Conservation (phyloP, 805 yeast species). For the Hanseniaspora meyeri region DNA sequence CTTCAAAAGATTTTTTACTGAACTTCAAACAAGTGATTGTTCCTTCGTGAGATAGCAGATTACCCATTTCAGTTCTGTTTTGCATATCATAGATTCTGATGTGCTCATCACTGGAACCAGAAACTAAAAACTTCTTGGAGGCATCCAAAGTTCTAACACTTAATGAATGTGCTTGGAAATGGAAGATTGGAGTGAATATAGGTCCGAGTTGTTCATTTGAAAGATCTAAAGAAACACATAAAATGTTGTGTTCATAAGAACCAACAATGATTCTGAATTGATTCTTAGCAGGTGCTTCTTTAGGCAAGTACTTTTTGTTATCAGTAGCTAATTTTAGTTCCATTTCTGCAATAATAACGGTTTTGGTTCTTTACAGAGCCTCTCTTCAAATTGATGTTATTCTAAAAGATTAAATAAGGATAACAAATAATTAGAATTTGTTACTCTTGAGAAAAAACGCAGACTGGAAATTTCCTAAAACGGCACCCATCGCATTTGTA, state of each 20-base stretch:
- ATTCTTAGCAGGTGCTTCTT: conserved; percentile 14
- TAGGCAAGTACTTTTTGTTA: neutral
- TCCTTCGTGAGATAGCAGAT: conserved; percentile 78
- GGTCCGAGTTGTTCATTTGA: conserved; percentile 33
- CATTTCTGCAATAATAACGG: neutral
- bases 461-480: neutral
- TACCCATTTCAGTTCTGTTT: conserved; percentile 86
- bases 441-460: neutral
- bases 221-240: conserved; percentile 68
- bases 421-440: no score
- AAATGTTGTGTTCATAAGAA: conserved; percentile 84
- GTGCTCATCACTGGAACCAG: conserved; percentile 93
- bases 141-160: conserved; percentile 77
- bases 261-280: conserved; percentile 80
- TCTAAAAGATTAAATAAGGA: no score
- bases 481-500: neutral
- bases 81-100: conserved; percentile 88
- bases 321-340: conserved; percentile 6
- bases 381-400: no score
- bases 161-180: conserved; percentile 85
- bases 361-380: neutral
- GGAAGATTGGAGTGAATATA: conserved; percentile 84
- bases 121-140: conserved; percentile 72
- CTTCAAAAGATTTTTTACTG: conserved; percentile 36
- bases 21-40: conserved; percentile 69